phyloP scores from a whole-genome alignment of 2,329 filamentous ascomycete species.

The Beauveria asiatica region DNA sequence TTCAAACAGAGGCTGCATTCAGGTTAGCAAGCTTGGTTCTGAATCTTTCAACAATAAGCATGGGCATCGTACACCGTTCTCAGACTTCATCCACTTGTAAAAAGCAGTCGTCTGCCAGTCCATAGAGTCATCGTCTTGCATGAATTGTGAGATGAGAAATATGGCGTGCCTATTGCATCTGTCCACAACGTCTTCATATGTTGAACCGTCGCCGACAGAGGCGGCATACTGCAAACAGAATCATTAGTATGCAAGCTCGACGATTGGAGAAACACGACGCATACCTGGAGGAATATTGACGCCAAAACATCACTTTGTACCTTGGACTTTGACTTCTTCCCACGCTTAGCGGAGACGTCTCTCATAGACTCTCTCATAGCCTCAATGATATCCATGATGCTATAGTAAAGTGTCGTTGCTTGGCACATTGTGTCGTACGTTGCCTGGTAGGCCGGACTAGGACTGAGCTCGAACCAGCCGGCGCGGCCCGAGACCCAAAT shows the following conservation, averaged over 20 bases:
- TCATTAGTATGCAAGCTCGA: not conserved
- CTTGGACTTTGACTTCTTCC: constrained; percentile 20
- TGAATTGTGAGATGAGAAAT: constrained; percentile 45
- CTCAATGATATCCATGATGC: constrained; percentile 48
- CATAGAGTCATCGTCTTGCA: constrained; percentile 28
- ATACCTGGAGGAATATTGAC: constrained; percentile 25
- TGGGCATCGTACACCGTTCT: constrained; percentile 27
- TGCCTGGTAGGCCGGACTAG: constrained; percentile 45
- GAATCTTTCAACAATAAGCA: not conserved
- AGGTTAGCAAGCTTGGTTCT: constrained; percentile 7
- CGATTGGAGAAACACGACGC: not conserved
- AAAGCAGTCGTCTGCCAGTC: constrained; percentile 40
- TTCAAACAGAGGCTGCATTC: constrained; percentile 19
- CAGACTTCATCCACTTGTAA: constrained; percentile 36
- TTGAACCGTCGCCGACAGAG: constrained; percentile 43
- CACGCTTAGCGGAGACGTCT: constrained; percentile 20
- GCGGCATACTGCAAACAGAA: constrained; percentile 35
- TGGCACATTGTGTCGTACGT: constrained; percentile 54
- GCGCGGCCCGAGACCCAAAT: constrained; percentile 52
- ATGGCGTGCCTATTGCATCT: constrained; percentile 40
- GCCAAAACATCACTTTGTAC: constrained; percentile 22
- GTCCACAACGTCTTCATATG: constrained; percentile 39
- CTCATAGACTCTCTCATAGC: constrained; percentile 21
- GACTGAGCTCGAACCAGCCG: constrained; percentile 61
- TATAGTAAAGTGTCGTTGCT: constrained; percentile 56